These are phyloP conservation scores for Drechslerella coelobrocha DNA, from an alignment of 2,329 filamentous ascomycete species.

Conservation along the genomic window DNA sequence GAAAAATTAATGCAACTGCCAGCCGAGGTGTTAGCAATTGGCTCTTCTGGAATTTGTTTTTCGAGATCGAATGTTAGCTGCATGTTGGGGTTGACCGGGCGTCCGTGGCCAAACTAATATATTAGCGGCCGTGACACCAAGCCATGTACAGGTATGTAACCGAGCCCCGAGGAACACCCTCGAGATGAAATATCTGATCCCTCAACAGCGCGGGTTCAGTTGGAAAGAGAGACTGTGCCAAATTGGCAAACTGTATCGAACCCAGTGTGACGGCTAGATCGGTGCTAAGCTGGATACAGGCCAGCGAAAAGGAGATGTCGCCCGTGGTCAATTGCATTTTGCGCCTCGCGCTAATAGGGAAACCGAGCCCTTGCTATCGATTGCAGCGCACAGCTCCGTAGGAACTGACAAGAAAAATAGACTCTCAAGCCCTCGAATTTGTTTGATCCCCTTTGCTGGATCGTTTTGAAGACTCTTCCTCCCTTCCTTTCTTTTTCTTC, in stretches of 20 bases:
- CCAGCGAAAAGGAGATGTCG: constrained; percentile 43
- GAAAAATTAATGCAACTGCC: no score
- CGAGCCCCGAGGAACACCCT: constrained; percentile 45
- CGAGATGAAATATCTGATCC: constrained; percentile 31
- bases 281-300: constrained; percentile 47
- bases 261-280: constrained; percentile 50
- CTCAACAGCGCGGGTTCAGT: constrained; percentile 4
- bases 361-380: constrained; percentile 33
- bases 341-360: constrained; percentile 8
- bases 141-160: constrained; percentile 48
- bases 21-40: constrained; percentile 17
- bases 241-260: constrained; percentile 30
- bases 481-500: constrained; percentile 21
- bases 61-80: constrained; percentile 16
- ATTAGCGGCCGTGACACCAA: constrained; percentile 45
- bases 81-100: constrained; percentile 12
- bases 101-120: constrained; percentile 30
- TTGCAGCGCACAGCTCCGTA: constrained; percentile 29
- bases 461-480: not conserved
- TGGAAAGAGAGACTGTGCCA: not conserved
- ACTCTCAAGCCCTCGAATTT: constrained; percentile 34
- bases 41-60: constrained; percentile 12
- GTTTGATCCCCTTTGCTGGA: constrained; percentile 10
- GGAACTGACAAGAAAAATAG: constrained; percentile 12
- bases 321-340: constrained; percentile 3